Conservation (phyloP, 208 protist genomes). For the Angomonas ambiguus region DNA sequence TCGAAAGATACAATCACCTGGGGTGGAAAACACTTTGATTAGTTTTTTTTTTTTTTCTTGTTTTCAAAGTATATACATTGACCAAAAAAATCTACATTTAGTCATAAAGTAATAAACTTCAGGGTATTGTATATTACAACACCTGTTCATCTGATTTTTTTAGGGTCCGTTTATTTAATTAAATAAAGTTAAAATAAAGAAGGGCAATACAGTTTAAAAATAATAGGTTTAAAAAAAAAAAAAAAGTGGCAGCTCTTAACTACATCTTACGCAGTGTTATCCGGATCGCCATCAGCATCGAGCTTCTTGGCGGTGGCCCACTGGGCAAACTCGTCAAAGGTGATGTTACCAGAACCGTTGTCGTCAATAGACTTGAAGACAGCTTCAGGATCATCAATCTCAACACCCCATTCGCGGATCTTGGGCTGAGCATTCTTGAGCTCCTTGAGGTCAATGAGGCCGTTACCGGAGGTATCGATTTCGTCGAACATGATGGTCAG, state of each 20-base stretch:
- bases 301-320: conserved; percentile 52
- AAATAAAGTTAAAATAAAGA: too few relatives aligned
- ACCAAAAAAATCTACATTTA: too few relatives aligned
- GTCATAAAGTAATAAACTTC: too few relatives aligned
- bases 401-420: conserved; percentile 52
- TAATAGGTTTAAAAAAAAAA: too few relatives aligned
- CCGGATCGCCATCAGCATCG: conserved; percentile 44
- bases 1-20: too few relatives aligned
- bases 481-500: conserved; percentile 82
- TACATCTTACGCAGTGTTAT: too few relatives aligned
- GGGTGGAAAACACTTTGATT: neutral
- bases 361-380: conserved; percentile 69
- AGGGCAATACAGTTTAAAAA: too few relatives aligned
- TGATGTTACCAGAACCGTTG: conserved; percentile 62
- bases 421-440: conserved; percentile 54
- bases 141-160: neutral
- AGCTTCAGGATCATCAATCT: conserved; percentile 44
- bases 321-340: conserved; percentile 78
- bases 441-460: conserved; percentile 58
- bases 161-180: neutral
- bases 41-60: neutral
- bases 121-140: neutral
- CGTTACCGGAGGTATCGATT: conserved; percentile 73
- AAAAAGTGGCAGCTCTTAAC: too few relatives aligned
- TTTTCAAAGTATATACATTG: too few relatives aligned